phyloP scores from a whole-genome alignment of 495 filamentous ascomycete species.

The Lasiosphaeria ovina region DNA sequence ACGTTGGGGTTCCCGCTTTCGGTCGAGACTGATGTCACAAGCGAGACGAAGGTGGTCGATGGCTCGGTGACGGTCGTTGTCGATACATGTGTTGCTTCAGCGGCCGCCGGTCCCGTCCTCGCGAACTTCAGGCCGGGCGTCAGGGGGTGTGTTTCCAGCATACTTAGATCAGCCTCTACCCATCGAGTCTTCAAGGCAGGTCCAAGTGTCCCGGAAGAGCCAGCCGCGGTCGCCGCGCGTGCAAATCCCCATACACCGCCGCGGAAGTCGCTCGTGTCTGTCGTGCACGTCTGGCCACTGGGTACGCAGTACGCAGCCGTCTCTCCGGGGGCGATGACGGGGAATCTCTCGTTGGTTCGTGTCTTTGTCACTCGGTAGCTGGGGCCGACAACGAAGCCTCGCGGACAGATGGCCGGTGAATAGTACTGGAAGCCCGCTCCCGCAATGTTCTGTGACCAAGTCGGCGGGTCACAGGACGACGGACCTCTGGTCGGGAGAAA shows the following conservation, averaged over 20 bases:
- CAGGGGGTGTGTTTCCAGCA: slow-evolving; percentile 37
- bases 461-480: slow-evolving; percentile 37
- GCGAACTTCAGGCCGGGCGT: slow-evolving; percentile 22
- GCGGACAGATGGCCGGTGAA: slow-evolving; percentile 44
- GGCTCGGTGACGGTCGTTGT: not conserved
- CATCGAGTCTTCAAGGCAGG: slow-evolving; percentile 43
- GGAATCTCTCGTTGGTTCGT: slow-evolving; percentile 36
- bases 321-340: slow-evolving; percentile 32
- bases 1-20: not conserved
- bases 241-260: slow-evolving; percentile 41
- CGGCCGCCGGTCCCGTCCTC: not conserved
- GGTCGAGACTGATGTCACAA: not conserved
- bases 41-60: not conserved
- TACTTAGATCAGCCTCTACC: slow-evolving; percentile 34
- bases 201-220: slow-evolving; percentile 33
- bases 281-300: slow-evolving; percentile 37
- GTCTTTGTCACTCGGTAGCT: slow-evolving; percentile 29
- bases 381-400: slow-evolving; percentile 35
- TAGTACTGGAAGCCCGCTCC: slow-evolving; percentile 39
- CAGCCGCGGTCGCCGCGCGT: slow-evolving; percentile 21
- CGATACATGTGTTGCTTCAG: not conserved
- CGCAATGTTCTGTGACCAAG: slow-evolving; percentile 32
- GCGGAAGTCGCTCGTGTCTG: slow-evolving; percentile 40
- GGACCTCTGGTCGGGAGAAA: slow-evolving; percentile 36
- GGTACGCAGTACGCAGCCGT: slow-evolving; percentile 42